These are phyloP conservation scores for Marasmius oreades DNA, from an alignment of 1,284 basidiomycete genomes.

Conservation along the genomic window DNA sequence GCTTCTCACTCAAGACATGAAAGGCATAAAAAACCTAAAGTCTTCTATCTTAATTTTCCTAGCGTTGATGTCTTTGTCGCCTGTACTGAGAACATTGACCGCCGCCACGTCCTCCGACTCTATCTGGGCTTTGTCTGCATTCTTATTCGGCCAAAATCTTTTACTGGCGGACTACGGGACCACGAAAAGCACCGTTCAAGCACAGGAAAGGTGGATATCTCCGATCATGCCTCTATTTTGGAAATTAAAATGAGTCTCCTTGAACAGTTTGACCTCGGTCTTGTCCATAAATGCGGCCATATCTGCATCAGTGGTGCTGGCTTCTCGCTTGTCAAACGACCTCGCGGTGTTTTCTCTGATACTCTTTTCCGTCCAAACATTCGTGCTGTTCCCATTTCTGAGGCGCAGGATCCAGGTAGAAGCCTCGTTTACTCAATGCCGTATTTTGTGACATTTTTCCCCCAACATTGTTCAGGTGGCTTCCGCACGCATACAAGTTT, in stretches of 20 bases:
- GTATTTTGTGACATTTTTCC: slow-evolving; percentile 3
- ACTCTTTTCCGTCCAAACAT: slow-evolving; percentile 81
- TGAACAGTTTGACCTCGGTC: slow-evolving; percentile 76
- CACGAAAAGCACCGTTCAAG: slow-evolving; percentile 43
- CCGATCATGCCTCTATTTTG: not conserved
- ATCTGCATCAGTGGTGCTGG: slow-evolving; percentile 90
- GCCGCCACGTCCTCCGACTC: slow-evolving; percentile 95
- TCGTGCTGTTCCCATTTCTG: slow-evolving; percentile 83
- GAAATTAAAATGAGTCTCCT: slow-evolving; percentile 40
- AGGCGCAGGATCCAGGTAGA: slow-evolving; percentile 77
- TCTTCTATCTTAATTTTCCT: slow-evolving; percentile 85
- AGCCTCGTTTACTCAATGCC: slow-evolving; percentile 14
- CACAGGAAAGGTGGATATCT: slow-evolving; percentile 36
- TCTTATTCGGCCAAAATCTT: slow-evolving; percentile 42
- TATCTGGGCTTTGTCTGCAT: slow-evolving; percentile 84
- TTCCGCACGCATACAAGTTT: slow-evolving; percentile 40
- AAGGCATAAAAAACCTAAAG: slow-evolving; percentile 68
- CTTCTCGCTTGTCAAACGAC: slow-evolving; percentile 83
- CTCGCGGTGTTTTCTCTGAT: slow-evolving; percentile 88
- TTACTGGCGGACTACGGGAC: slow-evolving; percentile 52
- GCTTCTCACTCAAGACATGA: not conserved
- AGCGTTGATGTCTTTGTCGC: slow-evolving; percentile 85
- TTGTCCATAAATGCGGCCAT: slow-evolving; percentile 94
- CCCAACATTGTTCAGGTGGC: slow-evolving; percentile 34
- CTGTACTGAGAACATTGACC: slow-evolving; percentile 88